Base-by-base conservation (phyloP, 108 stramenopile species). In the Skeletonema costatum region DNA sequence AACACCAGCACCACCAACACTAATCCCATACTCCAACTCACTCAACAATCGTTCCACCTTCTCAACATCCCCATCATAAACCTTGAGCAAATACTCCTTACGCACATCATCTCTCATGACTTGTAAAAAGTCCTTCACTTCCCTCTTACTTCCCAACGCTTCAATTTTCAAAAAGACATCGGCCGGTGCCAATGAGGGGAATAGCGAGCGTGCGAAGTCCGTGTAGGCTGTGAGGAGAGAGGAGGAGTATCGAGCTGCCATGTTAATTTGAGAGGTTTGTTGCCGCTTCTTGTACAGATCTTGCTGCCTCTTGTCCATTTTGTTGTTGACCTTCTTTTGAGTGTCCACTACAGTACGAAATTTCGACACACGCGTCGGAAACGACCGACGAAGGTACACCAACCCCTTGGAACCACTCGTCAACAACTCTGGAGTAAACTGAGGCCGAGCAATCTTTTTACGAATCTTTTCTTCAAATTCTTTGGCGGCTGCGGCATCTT, bases 101-200 rank as follows among this genome's bases (percentile, higher is more conserved):
- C 89, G 87, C 35, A 88, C 77, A 33, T 86, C 80, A 74, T 88
- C 67, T 8, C 93, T 68, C 91, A 92, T 92, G 0, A 77, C 31
- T 30, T 84, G 59, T 35, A 94, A 68, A 62, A 76, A 87, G 25
- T 71, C 71, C 71, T 88, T 89, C 44, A 93, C 79, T 29, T 80
- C 80, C 38, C 76, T 69, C 42, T 88, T 89, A 13, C 77, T 77
- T 6, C 85, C 85, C 67, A 91, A 21, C 1, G 73, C 70, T 61
- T 90, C 83, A 33, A 92, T 77, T 42, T 84, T 87, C 51, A 85
- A 70, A 35, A 85, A 69, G 30, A 80, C 75, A 74, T 92, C 91
- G 30, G 86, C 87, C 46, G 85, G 75, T 7, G 90, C 87, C 65
- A 84, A 51, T 8, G 81, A 72, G n/a, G 88, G 86, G 60, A 87